Evolutionary conservation across 257 asterid genomes (phyloP).

Genomic region (Apocynum venetum): DNA sequence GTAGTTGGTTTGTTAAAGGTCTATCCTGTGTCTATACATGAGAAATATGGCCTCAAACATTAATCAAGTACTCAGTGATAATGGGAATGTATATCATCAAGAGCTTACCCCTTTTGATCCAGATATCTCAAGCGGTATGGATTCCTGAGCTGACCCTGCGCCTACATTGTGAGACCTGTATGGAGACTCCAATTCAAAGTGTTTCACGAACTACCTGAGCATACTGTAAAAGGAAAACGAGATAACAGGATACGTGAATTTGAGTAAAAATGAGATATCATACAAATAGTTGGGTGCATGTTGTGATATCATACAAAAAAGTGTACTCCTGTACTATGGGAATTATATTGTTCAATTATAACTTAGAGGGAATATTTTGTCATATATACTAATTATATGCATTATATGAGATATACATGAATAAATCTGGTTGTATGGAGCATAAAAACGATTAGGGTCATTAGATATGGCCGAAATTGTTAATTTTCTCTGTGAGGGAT

Average conservation of each 20-base stretch:
- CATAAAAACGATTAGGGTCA: no score
- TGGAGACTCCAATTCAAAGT: constrained; percentile 72
- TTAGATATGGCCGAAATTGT: no score
- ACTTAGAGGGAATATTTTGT: background rate
- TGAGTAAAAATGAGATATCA: background rate
- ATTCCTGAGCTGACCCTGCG: constrained; percentile 48
- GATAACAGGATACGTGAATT: background rate
- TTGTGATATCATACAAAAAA: background rate
- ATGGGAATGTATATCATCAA: background rate
- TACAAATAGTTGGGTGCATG: background rate
- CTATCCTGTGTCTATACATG: background rate
- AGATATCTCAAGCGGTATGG: constrained; percentile 45
- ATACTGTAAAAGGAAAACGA: constrained; percentile 30
- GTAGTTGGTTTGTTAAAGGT: background rate
- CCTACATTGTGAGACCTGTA: constrained; percentile 62
- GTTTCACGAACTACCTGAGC: constrained; percentile 83
- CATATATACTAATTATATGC: no score
- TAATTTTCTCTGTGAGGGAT: no score
- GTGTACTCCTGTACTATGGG: background rate
- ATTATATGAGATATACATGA: no score
- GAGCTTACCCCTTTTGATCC: constrained; percentile 60
- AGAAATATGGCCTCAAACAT: background rate
- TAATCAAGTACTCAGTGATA: background rate
- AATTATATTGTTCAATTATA: background rate
- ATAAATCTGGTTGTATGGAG: no score